Conservation (phyloP, 176 grass and related monocot genomes). For the sorghum (Sorghum bicolor) region DNA sequence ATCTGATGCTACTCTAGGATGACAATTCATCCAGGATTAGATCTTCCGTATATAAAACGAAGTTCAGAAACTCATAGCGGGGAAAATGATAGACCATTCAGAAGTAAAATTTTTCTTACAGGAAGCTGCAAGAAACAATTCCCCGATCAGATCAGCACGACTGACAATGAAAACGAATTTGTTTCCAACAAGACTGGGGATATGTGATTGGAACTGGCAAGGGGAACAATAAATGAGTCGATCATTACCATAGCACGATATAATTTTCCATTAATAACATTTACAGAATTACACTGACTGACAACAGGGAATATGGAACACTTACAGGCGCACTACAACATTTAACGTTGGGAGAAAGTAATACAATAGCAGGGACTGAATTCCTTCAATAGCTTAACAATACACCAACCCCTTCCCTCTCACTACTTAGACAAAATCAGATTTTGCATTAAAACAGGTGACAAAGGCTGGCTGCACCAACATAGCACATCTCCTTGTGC, state of each 20-base stretch:
- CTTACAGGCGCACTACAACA: constrained; percentile 41
- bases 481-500: constrained; percentile 22
- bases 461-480: constrained; percentile 22
- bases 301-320: constrained; percentile 21
- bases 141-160: background rate
- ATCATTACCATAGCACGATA: background rate
- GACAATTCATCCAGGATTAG: background rate
- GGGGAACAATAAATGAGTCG: background rate
- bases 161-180: background rate
- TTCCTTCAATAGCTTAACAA: constrained; percentile 36
- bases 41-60: background rate
- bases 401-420: constrained; percentile 29
- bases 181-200: background rate
- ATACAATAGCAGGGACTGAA: constrained; percentile 21
- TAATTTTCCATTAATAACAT: constrained; percentile 28
- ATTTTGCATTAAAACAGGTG: constrained; percentile 37
- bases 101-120: background rate
- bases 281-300: constrained; percentile 37
- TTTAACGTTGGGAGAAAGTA: constrained; percentile 23
- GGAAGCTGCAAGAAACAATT: background rate
- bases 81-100: background rate
- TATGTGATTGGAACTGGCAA: background rate
- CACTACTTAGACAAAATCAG: constrained; percentile 9
- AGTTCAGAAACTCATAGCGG: background rate
- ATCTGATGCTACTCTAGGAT: background rate